Conservation (phyloP, 345 rosid genomes). For the Rhodamnia argentea region DNA sequence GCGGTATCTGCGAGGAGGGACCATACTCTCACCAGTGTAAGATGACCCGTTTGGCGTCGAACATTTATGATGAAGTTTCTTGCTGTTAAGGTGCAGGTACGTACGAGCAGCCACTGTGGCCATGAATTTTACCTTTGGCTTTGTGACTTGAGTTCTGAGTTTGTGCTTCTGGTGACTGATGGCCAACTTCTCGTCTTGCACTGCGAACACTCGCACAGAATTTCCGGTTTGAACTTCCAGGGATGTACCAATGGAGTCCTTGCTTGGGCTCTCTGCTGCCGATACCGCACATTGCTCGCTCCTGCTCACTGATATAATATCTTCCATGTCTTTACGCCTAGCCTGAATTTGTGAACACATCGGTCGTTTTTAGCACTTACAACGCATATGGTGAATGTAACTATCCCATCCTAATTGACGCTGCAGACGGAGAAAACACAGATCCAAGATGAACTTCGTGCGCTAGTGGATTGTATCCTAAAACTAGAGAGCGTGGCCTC, state of each 20-base stretch:
- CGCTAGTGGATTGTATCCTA: neutral
- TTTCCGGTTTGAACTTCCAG: slow-evolving; percentile 64
- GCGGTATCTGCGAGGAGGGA: neutral
- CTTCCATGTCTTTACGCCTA: slow-evolving; percentile 19
- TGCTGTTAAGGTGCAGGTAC: neutral
- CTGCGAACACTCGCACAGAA: slow-evolving; percentile 32
- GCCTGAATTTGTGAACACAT: neutral
- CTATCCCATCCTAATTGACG: neutral
- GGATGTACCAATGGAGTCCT: slow-evolving; percentile 50
- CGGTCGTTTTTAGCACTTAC: neutral
- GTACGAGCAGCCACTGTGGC: neutral
- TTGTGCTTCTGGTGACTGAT: slow-evolving; percentile 24
- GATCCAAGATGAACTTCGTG: neutral
- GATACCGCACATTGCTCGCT: neutral
- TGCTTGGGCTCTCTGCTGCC: slow-evolving; percentile 32
- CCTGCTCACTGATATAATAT: neutral
- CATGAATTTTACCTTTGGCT: slow-evolving; percentile 35
- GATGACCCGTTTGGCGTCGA: neutral
- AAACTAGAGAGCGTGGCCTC: neutral
- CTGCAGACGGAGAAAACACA: neutral
- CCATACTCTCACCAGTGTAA: neutral
- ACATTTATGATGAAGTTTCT: neutral
- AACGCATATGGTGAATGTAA: neutral
- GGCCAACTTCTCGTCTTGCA: slow-evolving; percentile 22
- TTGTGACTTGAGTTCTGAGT: slow-evolving; percentile 33